Conservation (phyloP, 179 eudicot species). For the Carnegiea gigantea region DNA sequence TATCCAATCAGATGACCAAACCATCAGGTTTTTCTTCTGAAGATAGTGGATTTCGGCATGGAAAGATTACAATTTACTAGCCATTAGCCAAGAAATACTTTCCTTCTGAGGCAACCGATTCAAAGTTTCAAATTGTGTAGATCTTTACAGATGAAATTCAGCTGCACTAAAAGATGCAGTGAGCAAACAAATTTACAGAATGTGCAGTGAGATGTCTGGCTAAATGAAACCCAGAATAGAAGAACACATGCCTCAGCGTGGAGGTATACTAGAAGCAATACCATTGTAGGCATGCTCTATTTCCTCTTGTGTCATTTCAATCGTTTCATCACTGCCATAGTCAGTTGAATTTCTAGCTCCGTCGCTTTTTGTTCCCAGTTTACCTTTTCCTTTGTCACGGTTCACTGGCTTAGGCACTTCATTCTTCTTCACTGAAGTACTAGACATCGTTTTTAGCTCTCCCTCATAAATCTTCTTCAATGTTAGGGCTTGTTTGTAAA, state of each 20-base stretch:
- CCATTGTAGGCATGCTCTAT: conserved; percentile 63
- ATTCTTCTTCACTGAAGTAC: conserved; percentile 17
- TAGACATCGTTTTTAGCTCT: conserved; percentile 38
- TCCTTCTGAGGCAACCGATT: background rate
- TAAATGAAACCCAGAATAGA: background rate
- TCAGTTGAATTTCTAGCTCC: conserved; percentile 21
- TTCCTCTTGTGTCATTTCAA: conserved; percentile 94
- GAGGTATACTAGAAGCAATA: conserved; percentile 36
- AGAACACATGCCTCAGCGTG: background rate
- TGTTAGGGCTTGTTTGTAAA: conserved; percentile 56
- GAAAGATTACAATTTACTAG: no score
- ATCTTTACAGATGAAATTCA: background rate
- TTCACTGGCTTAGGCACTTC: conserved; percentile 30
- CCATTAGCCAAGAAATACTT: no score
- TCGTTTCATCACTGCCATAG: conserved; percentile 82
- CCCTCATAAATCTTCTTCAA: conserved; percentile 70
- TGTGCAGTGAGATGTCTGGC: background rate
- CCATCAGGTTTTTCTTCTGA: no score
- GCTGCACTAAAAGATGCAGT: background rate
- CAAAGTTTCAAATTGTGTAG: background rate
- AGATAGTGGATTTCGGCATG: no score
- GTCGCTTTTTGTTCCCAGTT: conserved; percentile 12
- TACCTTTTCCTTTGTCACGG: conserved; percentile 29
- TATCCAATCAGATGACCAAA: no score
- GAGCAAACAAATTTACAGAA: background rate